Percentiles rank a stretch among this genome's conserved stretches.
Conservation (phyloP, 257 asterid species). For the Solanum pinnatisectum region DNA sequence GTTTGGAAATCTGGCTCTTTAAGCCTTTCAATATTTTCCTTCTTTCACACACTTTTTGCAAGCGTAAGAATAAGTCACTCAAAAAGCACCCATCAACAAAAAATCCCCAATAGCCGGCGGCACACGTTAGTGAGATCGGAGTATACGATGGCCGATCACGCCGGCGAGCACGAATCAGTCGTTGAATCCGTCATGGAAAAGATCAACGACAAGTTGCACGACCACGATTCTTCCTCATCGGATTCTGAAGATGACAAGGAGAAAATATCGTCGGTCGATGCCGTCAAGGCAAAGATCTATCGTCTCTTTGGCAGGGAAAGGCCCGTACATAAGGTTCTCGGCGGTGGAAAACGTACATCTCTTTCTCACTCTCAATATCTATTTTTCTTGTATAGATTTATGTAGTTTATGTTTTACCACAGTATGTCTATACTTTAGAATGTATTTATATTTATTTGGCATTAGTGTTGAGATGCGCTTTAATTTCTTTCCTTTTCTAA, state of each 20-base stretch:
- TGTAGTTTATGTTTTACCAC: too few species aligned
- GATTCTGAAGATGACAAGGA: conserved; percentile 59
- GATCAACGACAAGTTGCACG: conserved; percentile 61
- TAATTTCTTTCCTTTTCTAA: neutral
- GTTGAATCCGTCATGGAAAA: conserved; percentile 60
- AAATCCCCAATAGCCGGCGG: conserved; percentile 16
- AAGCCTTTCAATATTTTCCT: conserved; percentile 1
- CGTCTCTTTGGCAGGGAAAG: conserved; percentile 83
- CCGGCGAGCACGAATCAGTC: conserved; percentile 40
- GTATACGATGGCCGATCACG: conserved; percentile 57
- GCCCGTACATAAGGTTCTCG: conserved; percentile 76
- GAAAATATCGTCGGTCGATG: conserved; percentile 28
- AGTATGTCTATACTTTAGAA: neutral
- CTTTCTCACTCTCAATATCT: neutral
- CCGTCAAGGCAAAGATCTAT: conserved; percentile 63
- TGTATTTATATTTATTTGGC: neutral
- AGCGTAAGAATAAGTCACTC: neutral
- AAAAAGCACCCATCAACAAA: neutral
- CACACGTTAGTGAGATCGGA: conserved; percentile 21
- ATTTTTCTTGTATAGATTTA: neutral
- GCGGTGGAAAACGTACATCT: conserved; percentile 85
- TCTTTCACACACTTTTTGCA: neutral
- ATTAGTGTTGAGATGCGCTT: neutral
- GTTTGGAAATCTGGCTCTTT: conserved; percentile 9
- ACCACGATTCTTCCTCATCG: conserved; percentile 62